Percentiles rank a stretch among this genome's conserved stretches.
Conservation (phyloP, 441 rosid genomes). For the Populus trichocarpa region DNA sequence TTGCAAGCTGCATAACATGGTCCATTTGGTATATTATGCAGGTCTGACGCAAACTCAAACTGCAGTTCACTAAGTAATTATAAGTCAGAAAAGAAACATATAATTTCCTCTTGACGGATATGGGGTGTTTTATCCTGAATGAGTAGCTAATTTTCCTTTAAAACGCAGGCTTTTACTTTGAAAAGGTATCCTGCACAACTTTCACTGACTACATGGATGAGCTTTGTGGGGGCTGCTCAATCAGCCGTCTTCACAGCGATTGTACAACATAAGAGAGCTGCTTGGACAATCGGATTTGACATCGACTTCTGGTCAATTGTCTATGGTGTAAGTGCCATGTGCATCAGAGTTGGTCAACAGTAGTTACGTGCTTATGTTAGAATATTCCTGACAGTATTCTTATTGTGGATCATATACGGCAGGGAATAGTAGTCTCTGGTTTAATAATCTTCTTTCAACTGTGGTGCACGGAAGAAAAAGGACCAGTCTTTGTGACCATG, state of each 20-base stretch:
- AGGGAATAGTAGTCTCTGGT: conserved; percentile 65
- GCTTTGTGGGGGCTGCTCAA: conserved; percentile 54
- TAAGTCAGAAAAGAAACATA: conserved; percentile 14
- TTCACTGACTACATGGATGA: conserved; percentile 69
- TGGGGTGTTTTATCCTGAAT: conserved; percentile 13
- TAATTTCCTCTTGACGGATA: conserved; percentile 45
- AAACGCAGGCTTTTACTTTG: conserved; percentile 49
- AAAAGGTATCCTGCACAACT: conserved; percentile 63
- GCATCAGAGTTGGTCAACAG: neutral
- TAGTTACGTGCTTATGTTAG: conserved; percentile 26
- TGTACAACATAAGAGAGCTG: conserved; percentile 37
- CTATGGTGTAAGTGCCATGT: conserved; percentile 47
- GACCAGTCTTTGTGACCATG: conserved; percentile 72
- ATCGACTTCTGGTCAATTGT: conserved; percentile 57
- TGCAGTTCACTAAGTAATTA: neutral
- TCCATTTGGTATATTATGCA: conserved; percentile 63
- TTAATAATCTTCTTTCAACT: conserved; percentile 40
- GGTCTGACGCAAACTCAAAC: conserved; percentile 25
- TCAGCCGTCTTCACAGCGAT: conserved; percentile 57
- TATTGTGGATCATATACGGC: conserved; percentile 14
- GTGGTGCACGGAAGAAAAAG: conserved; percentile 62
- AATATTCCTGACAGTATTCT: neutral
- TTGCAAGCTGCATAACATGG: conserved; percentile 60
- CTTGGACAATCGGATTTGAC: conserved; percentile 56
- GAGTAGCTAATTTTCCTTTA: neutral